Conservation (phyloP, 129 eudicot genomes). For the Centrapalus pauciflorus region DNA sequence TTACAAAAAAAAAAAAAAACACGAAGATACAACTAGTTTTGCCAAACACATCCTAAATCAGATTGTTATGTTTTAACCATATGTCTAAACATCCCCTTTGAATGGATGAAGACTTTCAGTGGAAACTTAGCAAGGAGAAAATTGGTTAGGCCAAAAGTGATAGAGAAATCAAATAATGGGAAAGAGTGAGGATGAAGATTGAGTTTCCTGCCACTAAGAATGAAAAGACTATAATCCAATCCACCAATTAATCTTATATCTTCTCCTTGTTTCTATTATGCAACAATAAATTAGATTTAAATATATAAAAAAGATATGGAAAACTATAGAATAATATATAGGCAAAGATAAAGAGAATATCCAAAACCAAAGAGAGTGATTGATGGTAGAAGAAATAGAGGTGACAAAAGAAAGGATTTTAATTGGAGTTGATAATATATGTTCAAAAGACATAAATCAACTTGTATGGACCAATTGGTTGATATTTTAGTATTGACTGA, state of each 20-base stretch:
- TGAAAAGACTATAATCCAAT: conserved; percentile 19
- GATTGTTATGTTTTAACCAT: too few species aligned
- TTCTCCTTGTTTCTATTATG: neutral
- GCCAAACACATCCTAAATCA: too few species aligned
- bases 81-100: too few species aligned
- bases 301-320: neutral
- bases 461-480: too few species aligned
- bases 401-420: too few species aligned
- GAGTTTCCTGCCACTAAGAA: conserved; percentile 28
- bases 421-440: too few species aligned
- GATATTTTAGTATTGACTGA: too few species aligned
- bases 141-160: conserved; percentile 43
- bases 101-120: neutral
- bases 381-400: too few species aligned
- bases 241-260: conserved; percentile 30
- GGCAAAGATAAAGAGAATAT: neutral
- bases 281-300: neutral
- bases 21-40: too few species aligned
- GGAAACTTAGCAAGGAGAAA: conserved; percentile 1
- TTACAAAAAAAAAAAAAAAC: too few species aligned
- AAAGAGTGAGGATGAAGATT: conserved; percentile 27
- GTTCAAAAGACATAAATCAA: too few species aligned
- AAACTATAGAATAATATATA: neutral
- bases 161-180: conserved; percentile 31
- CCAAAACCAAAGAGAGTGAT: neutral